phyloP scores from a whole-genome alignment of 352 stramenopile species.

The Phytophthora boehmeriae region DNA sequence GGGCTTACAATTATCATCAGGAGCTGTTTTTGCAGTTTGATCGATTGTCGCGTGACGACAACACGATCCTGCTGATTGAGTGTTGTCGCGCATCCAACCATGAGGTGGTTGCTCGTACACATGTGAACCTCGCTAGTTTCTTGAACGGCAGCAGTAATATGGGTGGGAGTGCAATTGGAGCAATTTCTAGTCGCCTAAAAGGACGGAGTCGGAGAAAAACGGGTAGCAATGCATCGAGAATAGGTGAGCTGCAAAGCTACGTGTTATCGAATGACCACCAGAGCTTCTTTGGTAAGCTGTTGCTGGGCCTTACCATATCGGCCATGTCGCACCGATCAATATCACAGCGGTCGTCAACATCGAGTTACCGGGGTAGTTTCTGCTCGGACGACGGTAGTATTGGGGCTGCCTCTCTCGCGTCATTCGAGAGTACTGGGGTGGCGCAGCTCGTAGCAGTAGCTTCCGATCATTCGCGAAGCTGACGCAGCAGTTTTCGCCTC shows the following conservation, averaged over 20 bases:
- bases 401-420: conserved; percentile 22
- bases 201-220: conserved; percentile 34
- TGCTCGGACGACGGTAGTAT: conserved; percentile 35
- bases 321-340: conserved; percentile 60
- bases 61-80: conserved; percentile 83
- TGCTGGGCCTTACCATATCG: conserved; percentile 67
- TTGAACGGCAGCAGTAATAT: conserved; percentile 53
- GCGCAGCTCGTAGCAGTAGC: conserved; percentile 18
- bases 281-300: conserved; percentile 85
- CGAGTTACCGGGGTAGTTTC: conserved; percentile 34
- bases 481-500: conserved; percentile 30
- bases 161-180: conserved; percentile 19
- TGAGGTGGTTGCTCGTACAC: conserved; percentile 80
- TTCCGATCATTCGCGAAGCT: conserved; percentile 56
- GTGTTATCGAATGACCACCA: conserved; percentile 85
- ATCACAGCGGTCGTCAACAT: conserved; percentile 39
- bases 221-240: conserved; percentile 21
- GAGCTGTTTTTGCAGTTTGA: conserved; percentile 87
- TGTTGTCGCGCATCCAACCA: conserved; percentile 77
- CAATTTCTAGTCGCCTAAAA: conserved; percentile 31
- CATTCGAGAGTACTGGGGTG: conserved; percentile 21
- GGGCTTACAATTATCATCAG: conserved; percentile 81
- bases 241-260: conserved; percentile 61
- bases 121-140: conserved; percentile 84
- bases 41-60: conserved; percentile 81